A percentile compares a stretch with the other conserved stretches of the same genome.
Evolutionary conservation across 2,329 filamentous ascomycete species (phyloP).

Genomic region (Fusarium sp.): DNA sequence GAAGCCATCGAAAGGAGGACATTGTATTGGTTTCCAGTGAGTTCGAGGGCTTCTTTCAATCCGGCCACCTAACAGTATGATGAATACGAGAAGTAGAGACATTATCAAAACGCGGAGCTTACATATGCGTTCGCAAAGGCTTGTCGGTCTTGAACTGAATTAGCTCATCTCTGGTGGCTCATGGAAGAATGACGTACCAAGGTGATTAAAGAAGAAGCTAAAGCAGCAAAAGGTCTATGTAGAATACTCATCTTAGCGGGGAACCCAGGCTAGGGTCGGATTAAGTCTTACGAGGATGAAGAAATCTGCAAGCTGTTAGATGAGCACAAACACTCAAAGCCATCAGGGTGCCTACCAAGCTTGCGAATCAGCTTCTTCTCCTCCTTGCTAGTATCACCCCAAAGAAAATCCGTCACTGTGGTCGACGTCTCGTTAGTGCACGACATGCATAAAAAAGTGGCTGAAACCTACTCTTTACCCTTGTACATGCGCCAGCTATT

Average conservation of each 20-base stretch:
- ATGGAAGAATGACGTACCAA: background rate
- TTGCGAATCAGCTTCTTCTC: constrained; percentile 34
- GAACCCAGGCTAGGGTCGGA: rapidly evolving
- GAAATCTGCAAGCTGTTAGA: constrained; percentile 39
- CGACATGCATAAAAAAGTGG: background rate
- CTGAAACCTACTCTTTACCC: background rate
- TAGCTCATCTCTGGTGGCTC: rapidly evolving
- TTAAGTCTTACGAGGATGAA: constrained; percentile 45
- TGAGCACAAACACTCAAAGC: background rate
- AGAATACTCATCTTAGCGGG: rapidly evolving
- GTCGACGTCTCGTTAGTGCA: background rate
- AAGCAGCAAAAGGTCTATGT: constrained; percentile 29
- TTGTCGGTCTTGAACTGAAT: constrained; percentile 7
- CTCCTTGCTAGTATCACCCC: constrained; percentile 31
- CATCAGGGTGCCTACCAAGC: constrained; percentile 5
- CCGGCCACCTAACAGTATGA: constrained; percentile 50
- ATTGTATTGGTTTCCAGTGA: constrained; percentile 56
- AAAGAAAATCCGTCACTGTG: constrained; percentile 25
- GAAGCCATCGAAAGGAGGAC: constrained; percentile 45
- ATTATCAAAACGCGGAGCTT: rapidly evolving
- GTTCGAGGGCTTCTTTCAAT: constrained; percentile 56
- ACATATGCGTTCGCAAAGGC: constrained; percentile 37
- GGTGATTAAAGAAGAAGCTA: constrained; percentile 36
- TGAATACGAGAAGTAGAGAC: rapidly evolving
- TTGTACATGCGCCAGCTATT: background rate